Percentiles rank a stretch among this genome's conserved stretches.
Evolutionary conservation across 2,329 filamentous ascomycete genomes (phyloP).

Genomic region (Epichloe glyceriae): DNA sequence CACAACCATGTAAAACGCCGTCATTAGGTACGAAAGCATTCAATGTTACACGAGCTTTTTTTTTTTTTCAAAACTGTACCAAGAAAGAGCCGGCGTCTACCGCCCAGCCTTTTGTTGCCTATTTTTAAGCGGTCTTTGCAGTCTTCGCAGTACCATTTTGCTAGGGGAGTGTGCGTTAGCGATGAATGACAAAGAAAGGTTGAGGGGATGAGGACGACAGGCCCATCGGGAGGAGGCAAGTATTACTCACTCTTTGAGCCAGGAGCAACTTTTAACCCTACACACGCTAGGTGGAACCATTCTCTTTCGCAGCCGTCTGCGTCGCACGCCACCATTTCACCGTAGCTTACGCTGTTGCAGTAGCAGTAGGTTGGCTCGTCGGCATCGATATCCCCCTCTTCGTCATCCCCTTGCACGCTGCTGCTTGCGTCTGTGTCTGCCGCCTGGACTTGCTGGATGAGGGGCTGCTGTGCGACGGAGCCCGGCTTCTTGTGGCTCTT

Average conservation of each 20-base stretch:
- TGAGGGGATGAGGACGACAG: background rate
- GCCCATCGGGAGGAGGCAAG: too few relatives aligned
- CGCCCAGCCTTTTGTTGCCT: conserved; percentile 38
- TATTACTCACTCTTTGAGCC: conserved; percentile 53
- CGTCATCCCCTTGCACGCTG: conserved; percentile 25
- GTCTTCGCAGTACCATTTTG: conserved; percentile 73
- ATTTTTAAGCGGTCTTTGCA: conserved; percentile 55
- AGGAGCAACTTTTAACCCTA: conserved; percentile 67
- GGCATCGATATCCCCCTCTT: conserved; percentile 48
- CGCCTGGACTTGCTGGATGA: conserved; percentile 18
- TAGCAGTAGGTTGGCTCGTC: conserved; percentile 69
- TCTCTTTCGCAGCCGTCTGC: conserved; percentile 58
- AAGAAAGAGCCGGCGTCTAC: conserved; percentile 12
- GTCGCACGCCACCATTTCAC: conserved; percentile 76
- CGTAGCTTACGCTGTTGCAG: conserved; percentile 68
- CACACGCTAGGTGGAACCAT: conserved; percentile 77
- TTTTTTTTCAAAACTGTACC: too few relatives aligned
- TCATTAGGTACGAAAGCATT: background rate
- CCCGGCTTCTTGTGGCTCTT: conserved; percentile 48
- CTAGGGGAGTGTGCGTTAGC: conserved; percentile 24
- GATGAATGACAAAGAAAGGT: conserved; percentile 15
- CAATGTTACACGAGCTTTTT: too few relatives aligned
- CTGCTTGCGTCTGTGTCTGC: conserved; percentile 30
- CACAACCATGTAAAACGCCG: background rate
- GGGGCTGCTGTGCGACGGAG: conserved; percentile 22